Evolutionary conservation across 768 basidiomycete genomes (phyloP), one percentile per base, ranked within the genome.

Genomic region (Collybiopsis confluens): DNA sequence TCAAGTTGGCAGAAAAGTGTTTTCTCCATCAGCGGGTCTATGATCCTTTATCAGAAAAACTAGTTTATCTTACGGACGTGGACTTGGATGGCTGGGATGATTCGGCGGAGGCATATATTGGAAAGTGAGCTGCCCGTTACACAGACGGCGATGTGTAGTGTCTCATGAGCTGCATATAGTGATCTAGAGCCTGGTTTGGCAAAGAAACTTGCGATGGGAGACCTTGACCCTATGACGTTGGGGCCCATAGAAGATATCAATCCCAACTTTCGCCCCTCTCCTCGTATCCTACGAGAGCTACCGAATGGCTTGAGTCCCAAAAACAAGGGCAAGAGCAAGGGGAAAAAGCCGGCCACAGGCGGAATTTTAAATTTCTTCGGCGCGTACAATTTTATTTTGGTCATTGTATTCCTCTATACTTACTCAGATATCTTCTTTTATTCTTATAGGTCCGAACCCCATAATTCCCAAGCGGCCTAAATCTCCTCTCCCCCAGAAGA

Each of bases 11-110:
- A 4, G 94, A 98, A 66, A 86, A 86, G 59, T 95, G 92, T 49
- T 99, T 98, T 64, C 72, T 90, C 48, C 86, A 98, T 68, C 97
- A 98, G 63, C 77, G 93, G 52, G 93, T 98, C 37, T 99, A 89
- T 67, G 87, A 91, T 68, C 93, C 96, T 0, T 57, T 71, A 20
- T 58, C 71, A 30, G 74, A 85, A 66, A 73, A 67, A 53, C 71
- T 98, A 13, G 86, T 92, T 1, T 80, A 89, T 64, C 68, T 98
- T 55, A 83, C 78, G 23, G 80, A 83, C 1, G 75, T 88, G 0
- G 76, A 71, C 28, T 77, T 63, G n/a, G 74, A 70, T 21, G 62
- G 69, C 5, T 85, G 81, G 78, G 78, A 80, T 59, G 73, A 76
- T 15, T 79, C 78, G 54, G 72, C 74, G n/a, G 85, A 92, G 53